Evolutionary conservation across 129 eudicot species (phyloP).

Genomic region (Rutidosis leptorrhynchoides): DNA sequence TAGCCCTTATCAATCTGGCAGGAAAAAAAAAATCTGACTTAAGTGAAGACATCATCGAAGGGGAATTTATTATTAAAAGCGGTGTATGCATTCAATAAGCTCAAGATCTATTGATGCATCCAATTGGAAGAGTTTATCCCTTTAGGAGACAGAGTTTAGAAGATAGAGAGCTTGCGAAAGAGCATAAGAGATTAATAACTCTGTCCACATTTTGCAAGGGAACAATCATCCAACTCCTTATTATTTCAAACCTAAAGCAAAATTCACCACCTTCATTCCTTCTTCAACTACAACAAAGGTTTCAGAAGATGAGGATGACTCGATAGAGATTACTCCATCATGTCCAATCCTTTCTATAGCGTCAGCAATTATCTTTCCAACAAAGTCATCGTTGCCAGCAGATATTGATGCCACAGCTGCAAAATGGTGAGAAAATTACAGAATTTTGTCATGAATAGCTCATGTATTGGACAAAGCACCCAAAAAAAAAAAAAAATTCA

Average conservation of each 20-base stretch:
- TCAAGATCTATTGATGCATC: too few species aligned
- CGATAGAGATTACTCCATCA: slow-evolving; percentile 58
- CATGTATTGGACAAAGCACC: neutral
- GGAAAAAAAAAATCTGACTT: too few species aligned
- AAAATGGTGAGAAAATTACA: neutral
- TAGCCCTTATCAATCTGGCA: slow-evolving; percentile 76
- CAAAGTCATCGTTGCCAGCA: slow-evolving; percentile 59
- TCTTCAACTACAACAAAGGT: slow-evolving; percentile 72
- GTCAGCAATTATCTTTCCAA: slow-evolving; percentile 60
- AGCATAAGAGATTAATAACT: too few species aligned
- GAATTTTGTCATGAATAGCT: neutral
- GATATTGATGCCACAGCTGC: slow-evolving; percentile 61
- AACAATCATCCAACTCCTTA: neutral
- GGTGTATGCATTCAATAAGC: too few species aligned
- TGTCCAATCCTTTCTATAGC: too few species aligned
- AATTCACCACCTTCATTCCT: slow-evolving; percentile 87
- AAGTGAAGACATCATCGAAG: too few species aligned
- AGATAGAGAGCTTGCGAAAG: too few species aligned
- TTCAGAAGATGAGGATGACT: slow-evolving; percentile 63
- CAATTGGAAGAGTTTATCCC: too few species aligned
- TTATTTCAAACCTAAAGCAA: neutral
- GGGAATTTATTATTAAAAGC: too few species aligned
- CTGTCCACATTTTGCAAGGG: too few species aligned
- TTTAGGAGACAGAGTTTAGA: too few species aligned
- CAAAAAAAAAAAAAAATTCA: neutral